Evolutionary conservation across 2,329 filamentous ascomycete species (phyloP).

Genomic region (Neophaeococcomyces mojaviensis): DNA sequence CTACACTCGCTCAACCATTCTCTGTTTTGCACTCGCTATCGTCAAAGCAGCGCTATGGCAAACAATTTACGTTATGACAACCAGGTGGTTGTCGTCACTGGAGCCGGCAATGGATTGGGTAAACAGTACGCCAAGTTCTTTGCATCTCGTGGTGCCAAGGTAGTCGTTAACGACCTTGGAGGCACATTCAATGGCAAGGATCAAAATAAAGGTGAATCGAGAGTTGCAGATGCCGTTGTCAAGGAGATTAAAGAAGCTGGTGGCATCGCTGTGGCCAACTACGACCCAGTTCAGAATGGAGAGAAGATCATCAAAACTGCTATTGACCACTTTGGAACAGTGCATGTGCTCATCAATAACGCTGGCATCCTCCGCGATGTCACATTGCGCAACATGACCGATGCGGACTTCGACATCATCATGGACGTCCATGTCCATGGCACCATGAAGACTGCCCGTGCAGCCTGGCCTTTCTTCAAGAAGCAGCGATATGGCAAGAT

Average conservation of each 20-base stretch:
- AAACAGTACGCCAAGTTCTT: slow-evolving; percentile 83
- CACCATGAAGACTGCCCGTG: slow-evolving; percentile 87
- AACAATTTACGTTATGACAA: slow-evolving; percentile 73
- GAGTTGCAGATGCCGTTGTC: slow-evolving; percentile 51
- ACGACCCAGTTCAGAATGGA: slow-evolving; percentile 74
- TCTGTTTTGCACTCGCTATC: too few relatives aligned
- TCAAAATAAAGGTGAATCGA: slow-evolving; percentile 61
- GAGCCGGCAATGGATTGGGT: slow-evolving; percentile 73
- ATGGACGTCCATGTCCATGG: slow-evolving; percentile 87
- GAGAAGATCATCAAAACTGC: slow-evolving; percentile 59
- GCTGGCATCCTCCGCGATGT: slow-evolving; percentile 62
- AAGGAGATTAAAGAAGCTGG: slow-evolving; percentile 62
- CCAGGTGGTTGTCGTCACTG: slow-evolving; percentile 81
- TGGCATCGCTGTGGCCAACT: slow-evolving; percentile 94
- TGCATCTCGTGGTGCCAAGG: slow-evolving; percentile 79
- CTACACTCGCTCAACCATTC: too few relatives aligned
- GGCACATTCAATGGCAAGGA: slow-evolving; percentile 89
- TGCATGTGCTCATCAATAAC: slow-evolving; percentile 24
- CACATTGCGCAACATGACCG: slow-evolving; percentile 97
- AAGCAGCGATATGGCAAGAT: slow-evolving; percentile 97
- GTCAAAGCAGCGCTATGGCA: slow-evolving; percentile 36
- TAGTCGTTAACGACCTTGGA: slow-evolving; percentile 94
- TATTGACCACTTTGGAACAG: slow-evolving; percentile 15
- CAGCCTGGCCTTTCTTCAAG: slow-evolving; percentile 93
- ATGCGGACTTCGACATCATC: slow-evolving; percentile 91